Base-by-base conservation (phyloP, 2,329 filamentous ascomycete species). In the Arthrocladium fulminans region DNA sequence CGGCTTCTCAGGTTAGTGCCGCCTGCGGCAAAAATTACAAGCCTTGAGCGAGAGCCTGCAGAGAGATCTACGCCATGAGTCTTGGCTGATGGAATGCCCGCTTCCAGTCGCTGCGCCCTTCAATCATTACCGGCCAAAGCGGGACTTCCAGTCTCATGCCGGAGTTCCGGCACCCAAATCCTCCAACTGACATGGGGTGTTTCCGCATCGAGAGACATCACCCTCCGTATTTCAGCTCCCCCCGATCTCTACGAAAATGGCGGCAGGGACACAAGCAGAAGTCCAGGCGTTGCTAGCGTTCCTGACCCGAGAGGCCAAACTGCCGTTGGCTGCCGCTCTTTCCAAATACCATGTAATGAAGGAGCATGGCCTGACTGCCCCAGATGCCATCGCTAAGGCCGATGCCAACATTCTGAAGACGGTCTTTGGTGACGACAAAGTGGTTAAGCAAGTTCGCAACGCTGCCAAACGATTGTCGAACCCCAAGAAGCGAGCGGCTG, bases 271-370 rank as follows among this genome's bases (percentile, higher is more conserved):
- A 49, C 52, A 25, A 38, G 54, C 54, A 44, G 65, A 71, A 37
- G 56, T 73, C 3, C 71, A 74, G 58, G 56, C 63, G 12, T 60
- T 80, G 12, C 64, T 81, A 27, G 73, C 77, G 10, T 81, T 81
- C 54, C 64, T 81, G 20, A 74, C 73, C 1, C 72, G 77, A 61
- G 76, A 81, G 62, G 67, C 68, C 24, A 79, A 77, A 58, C 54
- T 81, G 0, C 73, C 77, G 2, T 64, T 81, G 3, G 71, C 73
- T 3, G 63, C 67, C 23, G 77, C 76, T 9, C 74, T 81, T 61
- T 59, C 67, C 47, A 79, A 78, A 57, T 67, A 76, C 47, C 73
- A 73, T 52, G 67, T 71, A n/a, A 67, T 81, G 8, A 73, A 77
- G 58, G 65, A 67, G 45, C 70, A 69, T 19, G 65, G 68, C 48